Evolutionary conservation across 2,329 filamentous ascomycete genomes (phyloP), one percentile per base, ranked within the genome.

Genomic region (Colletotrichum chlorophyti): DNA sequence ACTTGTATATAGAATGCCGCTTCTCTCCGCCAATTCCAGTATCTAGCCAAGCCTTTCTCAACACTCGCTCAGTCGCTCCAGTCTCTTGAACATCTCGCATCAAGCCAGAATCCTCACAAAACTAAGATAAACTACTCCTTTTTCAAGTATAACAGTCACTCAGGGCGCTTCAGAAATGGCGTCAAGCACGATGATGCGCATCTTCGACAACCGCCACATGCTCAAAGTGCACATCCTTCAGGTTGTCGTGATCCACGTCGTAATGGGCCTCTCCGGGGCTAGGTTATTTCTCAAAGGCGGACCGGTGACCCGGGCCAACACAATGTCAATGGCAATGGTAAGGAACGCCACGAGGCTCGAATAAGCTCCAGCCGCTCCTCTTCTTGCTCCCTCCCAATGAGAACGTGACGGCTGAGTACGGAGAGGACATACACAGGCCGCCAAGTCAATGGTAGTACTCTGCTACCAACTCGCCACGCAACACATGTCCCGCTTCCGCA

Each of bases 381-480:
- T n/a, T n/a, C n/a, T n/a, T n/a, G n/a, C n/a, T n/a, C n/a, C n/a
- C n/a, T n/a, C n/a, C n/a, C n/a, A 9, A 15, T 29, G 17, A 12
- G 15, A 9, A 4, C 10, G 4, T 38, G 5, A n/a, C 6, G 9
- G 24, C 41, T 43, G 10, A 27, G n/a, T 26, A 2, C 8, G 3
- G 8, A n/a, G 17, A 4, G 14, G 11, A 29, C 35, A 5, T 9
- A 9, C 21, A 34, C 1, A 71, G 69, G 63, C 62, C 32, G 65
- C 68, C 14, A 78, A 78, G 65, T 74, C 72, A 2, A 62, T 78
- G 17, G 57, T 75, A 34, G 64, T 79, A 40, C 66, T 79, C 53
- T 34, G 57, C 5, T 79, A 79, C 60, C 70, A 77, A 50, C 58
- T 79, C 31, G 58, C 74, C 2, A 72, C 71, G 12, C 69, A 72